Percentiles rank a stretch among this genome's conserved stretches.
phyloP scores from a whole-genome alignment of 2,329 filamentous ascomycete genomes.

The Chrysosporium keratinophilum region DNA sequence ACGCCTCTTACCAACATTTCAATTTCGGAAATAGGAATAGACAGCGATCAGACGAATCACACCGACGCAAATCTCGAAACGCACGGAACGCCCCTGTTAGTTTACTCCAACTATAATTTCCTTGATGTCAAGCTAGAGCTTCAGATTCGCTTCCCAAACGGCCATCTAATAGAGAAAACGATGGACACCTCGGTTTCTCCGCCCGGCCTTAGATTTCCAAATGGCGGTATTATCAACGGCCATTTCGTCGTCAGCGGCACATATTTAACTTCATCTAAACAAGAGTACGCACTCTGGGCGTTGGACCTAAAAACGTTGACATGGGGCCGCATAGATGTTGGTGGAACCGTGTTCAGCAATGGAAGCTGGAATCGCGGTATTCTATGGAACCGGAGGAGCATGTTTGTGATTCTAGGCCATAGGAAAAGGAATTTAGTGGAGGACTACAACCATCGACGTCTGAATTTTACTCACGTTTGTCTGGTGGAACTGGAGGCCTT shows the following conservation, averaged over 20 bases:
- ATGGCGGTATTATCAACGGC: conserved; percentile 87
- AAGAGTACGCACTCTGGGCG: conserved; percentile 96
- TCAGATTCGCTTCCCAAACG: conserved; percentile 76
- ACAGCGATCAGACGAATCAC: conserved; percentile 30
- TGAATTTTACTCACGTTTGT: conserved; percentile 95
- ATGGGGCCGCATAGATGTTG: conserved; percentile 93
- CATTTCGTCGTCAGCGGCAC: conserved; percentile 97
- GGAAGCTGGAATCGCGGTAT: conserved; percentile 97
- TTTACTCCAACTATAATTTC: conserved; percentile 99
- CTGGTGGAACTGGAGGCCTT: conserved; percentile 96
- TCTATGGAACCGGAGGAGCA: conserved; percentile 84
- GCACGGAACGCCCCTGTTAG: conserved; percentile 63
- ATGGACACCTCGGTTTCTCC: conserved; percentile 77
- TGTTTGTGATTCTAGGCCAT: conserved; percentile 91
- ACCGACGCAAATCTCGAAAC: conserved; percentile 26
- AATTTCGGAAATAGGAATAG: conserved; percentile 37
- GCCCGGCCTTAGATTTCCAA: conserved; percentile 87
- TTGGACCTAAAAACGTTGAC: conserved; percentile 77
- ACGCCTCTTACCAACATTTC: conserved; percentile 55
- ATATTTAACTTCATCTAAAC: conserved; percentile 93
- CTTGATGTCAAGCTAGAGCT: conserved; percentile 92
- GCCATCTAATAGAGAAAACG: conserved; percentile 69
- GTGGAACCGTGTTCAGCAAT: conserved; percentile 85
- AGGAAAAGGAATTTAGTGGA: conserved; percentile 88
- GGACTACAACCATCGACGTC: conserved; percentile 93